Percentiles rank a stretch among this genome's conserved stretches.
phyloP scores from a whole-genome alignment of 768 basidiomycete genomes.

The Podaxis mareebaensis region DNA sequence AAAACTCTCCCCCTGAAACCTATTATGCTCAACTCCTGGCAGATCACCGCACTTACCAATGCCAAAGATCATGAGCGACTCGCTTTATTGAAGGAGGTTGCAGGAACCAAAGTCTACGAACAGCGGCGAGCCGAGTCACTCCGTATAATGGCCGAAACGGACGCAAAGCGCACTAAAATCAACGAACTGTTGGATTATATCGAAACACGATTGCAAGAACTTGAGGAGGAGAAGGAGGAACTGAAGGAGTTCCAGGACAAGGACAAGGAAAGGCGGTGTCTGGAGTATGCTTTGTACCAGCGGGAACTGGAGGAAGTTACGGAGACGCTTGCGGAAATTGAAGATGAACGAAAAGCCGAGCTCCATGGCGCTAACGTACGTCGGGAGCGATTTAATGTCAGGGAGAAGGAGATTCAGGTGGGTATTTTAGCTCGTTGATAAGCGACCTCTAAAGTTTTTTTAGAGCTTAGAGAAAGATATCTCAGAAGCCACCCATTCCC shows the following conservation, averaged over 20 bases:
- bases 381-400: slow-evolving; percentile 76
- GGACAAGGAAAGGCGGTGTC: slow-evolving; percentile 89
- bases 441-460: slow-evolving; percentile 7
- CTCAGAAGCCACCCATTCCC: slow-evolving; percentile 63
- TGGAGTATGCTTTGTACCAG: slow-evolving; percentile 94
- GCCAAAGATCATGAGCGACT: slow-evolving; percentile 95
- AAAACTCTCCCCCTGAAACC: not conserved
- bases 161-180: slow-evolving; percentile 89
- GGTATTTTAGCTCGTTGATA: slow-evolving; percentile 20
- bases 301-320: slow-evolving; percentile 89
- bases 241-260: slow-evolving; percentile 95
- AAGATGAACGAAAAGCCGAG: slow-evolving; percentile 79
- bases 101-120: slow-evolving; percentile 98
- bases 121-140: slow-evolving; percentile 88
- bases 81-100: slow-evolving; percentile 95
- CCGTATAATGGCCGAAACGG: slow-evolving; percentile 97
- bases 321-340: slow-evolving; percentile 81
- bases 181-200: slow-evolving; percentile 88
- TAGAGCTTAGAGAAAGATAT: slow-evolving; percentile 77
- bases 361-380: slow-evolving; percentile 83
- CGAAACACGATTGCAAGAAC: slow-evolving; percentile 83
- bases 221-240: slow-evolving; percentile 98
- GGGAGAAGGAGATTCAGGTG: slow-evolving; percentile 87
- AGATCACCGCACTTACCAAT: slow-evolving; percentile 97
- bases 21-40: slow-evolving; percentile 13